These are phyloP conservation scores for Trichoderma polysporum DNA, from an alignment of 2,329 filamentous ascomycete genomes.

Conservation along the genomic window DNA sequence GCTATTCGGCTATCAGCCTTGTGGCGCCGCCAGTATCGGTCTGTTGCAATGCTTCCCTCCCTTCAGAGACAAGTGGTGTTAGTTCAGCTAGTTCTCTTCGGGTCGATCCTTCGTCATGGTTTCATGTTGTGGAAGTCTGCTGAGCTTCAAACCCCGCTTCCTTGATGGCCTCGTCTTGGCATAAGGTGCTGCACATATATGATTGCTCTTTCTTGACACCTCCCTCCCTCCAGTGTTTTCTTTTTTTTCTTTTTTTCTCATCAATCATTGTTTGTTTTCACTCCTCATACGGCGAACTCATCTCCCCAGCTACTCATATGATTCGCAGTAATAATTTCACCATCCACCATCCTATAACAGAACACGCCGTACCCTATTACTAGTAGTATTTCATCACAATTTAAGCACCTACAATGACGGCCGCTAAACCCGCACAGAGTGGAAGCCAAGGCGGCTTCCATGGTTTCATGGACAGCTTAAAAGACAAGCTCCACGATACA, in stretches of 20 bases:
- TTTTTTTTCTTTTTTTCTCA: neutral
- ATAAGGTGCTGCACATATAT: neutral
- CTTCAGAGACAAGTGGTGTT: neutral
- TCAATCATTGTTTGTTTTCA: neutral
- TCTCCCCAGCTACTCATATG: neutral
- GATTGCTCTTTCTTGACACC: neutral
- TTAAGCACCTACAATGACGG: neutral
- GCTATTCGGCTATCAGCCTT: neutral
- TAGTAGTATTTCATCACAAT: neutral
- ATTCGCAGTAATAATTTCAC: neutral
- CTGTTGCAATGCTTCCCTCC: neutral
- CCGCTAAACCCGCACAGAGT: conserved; percentile 16
- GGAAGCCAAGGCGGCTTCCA: conserved; percentile 31
- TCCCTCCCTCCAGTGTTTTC: neutral
- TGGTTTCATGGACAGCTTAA: conserved; percentile 48
- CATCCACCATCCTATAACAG: neutral
- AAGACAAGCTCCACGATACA: conserved; percentile 55
- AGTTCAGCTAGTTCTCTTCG: conserved; percentile 13
- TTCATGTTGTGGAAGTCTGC: conserved; percentile 3
- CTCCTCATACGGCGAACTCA: neutral
- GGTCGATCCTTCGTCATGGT: conserved; percentile 19
- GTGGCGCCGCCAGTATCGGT: conserved; percentile 17
- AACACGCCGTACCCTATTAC: neutral
- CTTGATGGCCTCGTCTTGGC: conserved; percentile 30
- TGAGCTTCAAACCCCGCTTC: conserved; percentile 9